Conservation (phyloP, 2,329 filamentous ascomycete species). For the Cercospora citrullina region DNA sequence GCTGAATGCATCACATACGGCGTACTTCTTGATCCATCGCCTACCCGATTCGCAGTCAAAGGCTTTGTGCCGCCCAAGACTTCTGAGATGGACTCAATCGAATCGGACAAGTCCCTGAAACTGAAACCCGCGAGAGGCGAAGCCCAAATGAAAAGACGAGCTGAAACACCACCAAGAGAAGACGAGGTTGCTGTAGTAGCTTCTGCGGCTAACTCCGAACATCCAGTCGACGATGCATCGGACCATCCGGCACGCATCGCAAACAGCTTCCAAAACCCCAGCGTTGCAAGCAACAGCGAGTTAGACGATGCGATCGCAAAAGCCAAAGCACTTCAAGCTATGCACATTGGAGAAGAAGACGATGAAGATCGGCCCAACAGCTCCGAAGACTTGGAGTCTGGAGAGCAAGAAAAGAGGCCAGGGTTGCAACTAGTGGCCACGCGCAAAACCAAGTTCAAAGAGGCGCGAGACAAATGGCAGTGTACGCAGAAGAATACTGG, state of each 20-base stretch:
- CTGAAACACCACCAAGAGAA: conserved; percentile 44
- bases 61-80: conserved; percentile 14
- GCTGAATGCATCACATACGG: conserved; percentile 47
- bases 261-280: conserved; percentile 11
- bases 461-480: conserved; percentile 49
- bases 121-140: conserved; percentile 51
- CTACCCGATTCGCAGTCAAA: conserved; percentile 59
- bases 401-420: conserved; percentile 12
- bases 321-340: conserved; percentile 59
- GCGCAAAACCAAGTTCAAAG: conserved; percentile 28
- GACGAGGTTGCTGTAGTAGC: conserved; percentile 34
- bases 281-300: conserved; percentile 49
- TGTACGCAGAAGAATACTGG: conserved; percentile 61
- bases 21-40: conserved; percentile 52
- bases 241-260: conserved; percentile 6
- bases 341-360: conserved; percentile 50
- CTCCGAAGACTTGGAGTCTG: conserved; percentile 27
- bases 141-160: conserved; percentile 41
- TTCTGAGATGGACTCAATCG: conserved; percentile 19
- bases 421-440: conserved; percentile 21
- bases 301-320: conserved; percentile 66
- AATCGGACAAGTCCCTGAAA: conserved; percentile 45
- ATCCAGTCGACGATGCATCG: neutral
- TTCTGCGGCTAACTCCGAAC: neutral
- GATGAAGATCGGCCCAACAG: conserved; percentile 35